These are phyloP conservation scores for Zygosaccharomyces lentus DNA, from an alignment of 805 yeast species.

Conservation along the genomic window DNA sequence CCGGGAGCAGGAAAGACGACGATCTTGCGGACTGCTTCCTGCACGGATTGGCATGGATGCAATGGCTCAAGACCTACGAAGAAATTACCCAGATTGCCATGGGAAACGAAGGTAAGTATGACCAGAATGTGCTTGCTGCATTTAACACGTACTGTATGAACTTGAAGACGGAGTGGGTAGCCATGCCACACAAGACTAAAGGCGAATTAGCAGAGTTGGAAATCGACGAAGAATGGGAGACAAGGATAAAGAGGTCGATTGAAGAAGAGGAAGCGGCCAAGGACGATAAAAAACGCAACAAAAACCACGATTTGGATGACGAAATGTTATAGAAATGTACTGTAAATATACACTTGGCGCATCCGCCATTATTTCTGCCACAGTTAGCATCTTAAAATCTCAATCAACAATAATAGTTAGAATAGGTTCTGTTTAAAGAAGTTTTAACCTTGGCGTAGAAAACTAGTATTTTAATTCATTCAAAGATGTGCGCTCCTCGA, in stretches of 20 bases:
- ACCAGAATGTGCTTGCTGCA: slow-evolving; percentile 7
- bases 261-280: neutral
- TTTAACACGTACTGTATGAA: slow-evolving; percentile 13
- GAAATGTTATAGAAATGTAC: neutral
- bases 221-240: neutral
- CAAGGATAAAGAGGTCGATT: neutral
- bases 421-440: too few species aligned
- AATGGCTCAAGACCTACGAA: slow-evolving; percentile 36
- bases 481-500: too few species aligned
- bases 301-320: neutral
- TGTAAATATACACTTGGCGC: too few species aligned
- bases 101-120: slow-evolving; percentile 9
- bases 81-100: slow-evolving; percentile 19
- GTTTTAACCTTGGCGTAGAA: too few species aligned
- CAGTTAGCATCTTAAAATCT: too few species aligned
- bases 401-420: too few species aligned
- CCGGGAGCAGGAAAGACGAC: slow-evolving; percentile 47
- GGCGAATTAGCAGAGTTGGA: slow-evolving; percentile 6
- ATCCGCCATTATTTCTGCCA: too few species aligned
- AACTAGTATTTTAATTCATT: too few species aligned
- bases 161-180: slow-evolving; percentile 6
- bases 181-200: slow-evolving; percentile 5
- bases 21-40: slow-evolving; percentile 64
- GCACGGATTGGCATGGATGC: slow-evolving; percentile 51
- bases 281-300: neutral